Evolutionary conservation across 331 rosid genomes (phyloP).

Genomic region (Quercus lobata): DNA sequence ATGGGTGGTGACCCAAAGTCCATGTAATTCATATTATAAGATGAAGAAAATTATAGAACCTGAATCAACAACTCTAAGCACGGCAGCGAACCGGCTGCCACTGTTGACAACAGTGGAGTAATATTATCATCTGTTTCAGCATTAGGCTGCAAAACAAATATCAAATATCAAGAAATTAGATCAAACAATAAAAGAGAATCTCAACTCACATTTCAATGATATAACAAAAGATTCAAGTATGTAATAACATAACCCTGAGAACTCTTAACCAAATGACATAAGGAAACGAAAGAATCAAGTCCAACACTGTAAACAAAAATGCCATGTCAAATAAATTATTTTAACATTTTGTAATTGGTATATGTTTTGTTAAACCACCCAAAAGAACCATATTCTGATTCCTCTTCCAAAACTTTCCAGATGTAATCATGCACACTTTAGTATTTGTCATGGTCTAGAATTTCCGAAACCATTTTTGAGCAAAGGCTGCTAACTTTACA

Average conservation of each 20-base stretch:
- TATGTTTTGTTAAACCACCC: no score
- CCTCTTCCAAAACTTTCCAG: not conserved
- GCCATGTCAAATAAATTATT: not conserved
- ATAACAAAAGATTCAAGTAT: not conserved
- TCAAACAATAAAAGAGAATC: not conserved
- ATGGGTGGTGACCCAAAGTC: not conserved
- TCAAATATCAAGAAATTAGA: constrained; percentile 9
- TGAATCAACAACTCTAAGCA: constrained; percentile 84
- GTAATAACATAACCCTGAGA: not conserved
- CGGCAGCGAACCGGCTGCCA: constrained; percentile 87
- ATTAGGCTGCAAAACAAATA: constrained; percentile 69
- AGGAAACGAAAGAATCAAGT: not conserved
- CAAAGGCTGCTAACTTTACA: not conserved
- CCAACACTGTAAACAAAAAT: not conserved
- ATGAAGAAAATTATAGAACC: constrained; percentile 41
- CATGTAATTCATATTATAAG: not conserved
- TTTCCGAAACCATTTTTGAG: not conserved
- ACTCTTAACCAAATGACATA: not conserved
- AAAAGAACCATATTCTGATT: not conserved
- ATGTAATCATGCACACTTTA: not conserved
- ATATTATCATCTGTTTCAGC: constrained; percentile 87
- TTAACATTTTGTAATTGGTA: not conserved
- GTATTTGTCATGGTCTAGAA: not conserved
- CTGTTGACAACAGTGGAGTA: constrained; percentile 82
- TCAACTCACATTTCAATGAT: not conserved